Percentiles rank a stretch among this genome's conserved stretches.
Conservation (phyloP, 768 basidiomycete genomes). For the Russula compacta region DNA sequence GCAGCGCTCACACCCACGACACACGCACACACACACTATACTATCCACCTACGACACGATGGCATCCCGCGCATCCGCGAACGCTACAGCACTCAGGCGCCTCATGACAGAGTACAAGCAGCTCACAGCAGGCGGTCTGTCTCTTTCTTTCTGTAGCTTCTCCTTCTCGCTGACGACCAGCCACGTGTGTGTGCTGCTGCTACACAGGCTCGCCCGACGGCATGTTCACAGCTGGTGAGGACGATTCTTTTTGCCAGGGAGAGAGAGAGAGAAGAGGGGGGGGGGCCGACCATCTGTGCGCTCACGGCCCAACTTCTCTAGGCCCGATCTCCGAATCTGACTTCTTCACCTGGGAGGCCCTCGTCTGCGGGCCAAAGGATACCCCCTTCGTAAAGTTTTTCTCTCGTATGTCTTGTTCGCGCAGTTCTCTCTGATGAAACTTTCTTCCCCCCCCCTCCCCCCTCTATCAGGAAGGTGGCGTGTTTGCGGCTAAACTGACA, state of each 20-base stretch:
- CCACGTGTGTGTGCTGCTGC: background rate
- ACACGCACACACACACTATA: background rate
- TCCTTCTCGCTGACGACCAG: background rate
- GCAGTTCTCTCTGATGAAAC: background rate
- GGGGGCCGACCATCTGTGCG: background rate
- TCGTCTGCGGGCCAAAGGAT: slow-evolving; percentile 89
- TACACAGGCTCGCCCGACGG: slow-evolving; percentile 72
- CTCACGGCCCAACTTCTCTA: slow-evolving; percentile 22
- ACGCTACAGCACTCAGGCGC: slow-evolving; percentile 68
- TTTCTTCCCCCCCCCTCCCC: background rate
- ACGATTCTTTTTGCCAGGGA: slow-evolving; percentile 4
- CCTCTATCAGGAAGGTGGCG: slow-evolving; percentile 72
- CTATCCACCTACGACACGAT: slow-evolving; percentile 28
- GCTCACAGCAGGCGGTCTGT: slow-evolving; percentile 63
- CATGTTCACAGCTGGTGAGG: slow-evolving; percentile 88
- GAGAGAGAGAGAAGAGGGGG: no score
- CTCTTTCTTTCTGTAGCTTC: background rate
- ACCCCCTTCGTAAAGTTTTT: slow-evolving; percentile 73
- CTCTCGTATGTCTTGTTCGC: background rate
- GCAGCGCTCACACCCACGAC: background rate
- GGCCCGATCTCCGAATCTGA: slow-evolving; percentile 88
- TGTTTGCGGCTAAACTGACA: slow-evolving; percentile 85
- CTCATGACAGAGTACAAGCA: slow-evolving; percentile 93
- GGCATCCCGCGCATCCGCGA: slow-evolving; percentile 46
- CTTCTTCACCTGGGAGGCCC: slow-evolving; percentile 94